A percentile compares a stretch with the other conserved stretches of the same genome.
These are phyloP conservation scores for Przewalskia tangutica DNA, from an alignment of 257 asterid species.

Conservation along the genomic window DNA sequence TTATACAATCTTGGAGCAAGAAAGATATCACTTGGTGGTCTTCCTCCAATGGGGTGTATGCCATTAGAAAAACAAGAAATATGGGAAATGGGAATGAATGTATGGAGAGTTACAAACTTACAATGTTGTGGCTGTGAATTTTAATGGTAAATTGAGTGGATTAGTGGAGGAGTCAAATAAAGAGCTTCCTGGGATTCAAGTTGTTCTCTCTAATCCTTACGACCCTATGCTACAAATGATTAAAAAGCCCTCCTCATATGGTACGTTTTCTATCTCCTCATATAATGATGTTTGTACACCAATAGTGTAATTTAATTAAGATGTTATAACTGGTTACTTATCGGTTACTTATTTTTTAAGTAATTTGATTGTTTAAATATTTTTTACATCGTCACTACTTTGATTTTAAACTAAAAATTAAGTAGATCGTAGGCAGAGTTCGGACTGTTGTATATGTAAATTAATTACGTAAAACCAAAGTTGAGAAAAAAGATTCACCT, in stretches of 20 bases:
- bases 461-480: no score
- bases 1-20: slow-evolving; percentile 68
- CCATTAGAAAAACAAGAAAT: slow-evolving; percentile 58
- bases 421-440: no score
- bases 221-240: slow-evolving; percentile 29
- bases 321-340: background rate
- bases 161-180: slow-evolving; percentile 32
- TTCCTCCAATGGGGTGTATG: slow-evolving; percentile 91
- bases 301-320: background rate
- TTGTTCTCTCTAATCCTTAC: slow-evolving; percentile 78
- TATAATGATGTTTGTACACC: background rate
- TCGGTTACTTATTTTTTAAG: background rate
- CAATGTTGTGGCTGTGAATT: slow-evolving; percentile 55
- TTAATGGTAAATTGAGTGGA: slow-evolving; percentile 42
- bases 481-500: no score
- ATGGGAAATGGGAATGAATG: slow-evolving; percentile 29
- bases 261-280: slow-evolving; percentile 19
- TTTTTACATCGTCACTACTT: background rate
- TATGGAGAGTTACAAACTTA: slow-evolving; percentile 48
- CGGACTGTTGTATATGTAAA: no score
- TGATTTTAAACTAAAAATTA: no score
- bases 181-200: slow-evolving; percentile 36
- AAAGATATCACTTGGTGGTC: slow-evolving; percentile 63
- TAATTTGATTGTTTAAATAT: background rate
- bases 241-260: slow-evolving; percentile 38